Base-by-base conservation (phyloP, 495 filamentous ascomycete species). In the Penicillium lagena region DNA sequence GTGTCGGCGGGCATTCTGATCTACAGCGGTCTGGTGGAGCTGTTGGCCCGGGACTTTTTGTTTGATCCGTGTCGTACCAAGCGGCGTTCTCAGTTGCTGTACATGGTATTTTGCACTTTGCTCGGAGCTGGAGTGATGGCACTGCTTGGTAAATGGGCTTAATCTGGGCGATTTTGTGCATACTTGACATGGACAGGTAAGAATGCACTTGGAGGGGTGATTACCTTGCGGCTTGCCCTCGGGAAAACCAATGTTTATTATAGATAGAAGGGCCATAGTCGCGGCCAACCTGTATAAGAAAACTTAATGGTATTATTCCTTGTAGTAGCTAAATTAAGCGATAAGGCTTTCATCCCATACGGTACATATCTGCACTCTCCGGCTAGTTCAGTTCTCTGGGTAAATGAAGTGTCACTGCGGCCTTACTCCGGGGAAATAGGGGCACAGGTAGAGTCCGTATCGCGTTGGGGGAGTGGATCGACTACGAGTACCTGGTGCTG, bases 291-390 rank as follows among this genome's bases (percentile, higher is more conserved):
- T 22, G 6, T 22, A 6, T 4, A 4, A 22, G 4, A 22, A 22
- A 22, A 22, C 22, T 4, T 4, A 22, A 22, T 17, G 4, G 17
- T 17, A 17, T 1, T 22, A 22, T 22, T 0, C 4, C 22, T 22
- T 4, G 22, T 22, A 22, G 22, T 6, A 6, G 6, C 22, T 22
- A 4, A 3, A 22, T 22, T 4, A 22, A 22, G 15, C 15, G 49
- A 67, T 28, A 70, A 71, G 35, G 70, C 71, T 11, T 76, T 77
- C 47, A 74, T 74, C 36, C 71, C 71, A 1, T 69, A 67, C 40
- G 43, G 53, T 10, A 35, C 47, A 12, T 40, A 63, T 28, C 50
- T 63, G 9, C 34, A 50, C 10, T 40, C 10, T 1, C 51, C 55
- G 2, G 51, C 55, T 2, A 67, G 77, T 0, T 77, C 75, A 35